These are phyloP conservation scores for Hanseniaspora lindneri DNA, from an alignment of 805 yeast species.

Conservation along the genomic window DNA sequence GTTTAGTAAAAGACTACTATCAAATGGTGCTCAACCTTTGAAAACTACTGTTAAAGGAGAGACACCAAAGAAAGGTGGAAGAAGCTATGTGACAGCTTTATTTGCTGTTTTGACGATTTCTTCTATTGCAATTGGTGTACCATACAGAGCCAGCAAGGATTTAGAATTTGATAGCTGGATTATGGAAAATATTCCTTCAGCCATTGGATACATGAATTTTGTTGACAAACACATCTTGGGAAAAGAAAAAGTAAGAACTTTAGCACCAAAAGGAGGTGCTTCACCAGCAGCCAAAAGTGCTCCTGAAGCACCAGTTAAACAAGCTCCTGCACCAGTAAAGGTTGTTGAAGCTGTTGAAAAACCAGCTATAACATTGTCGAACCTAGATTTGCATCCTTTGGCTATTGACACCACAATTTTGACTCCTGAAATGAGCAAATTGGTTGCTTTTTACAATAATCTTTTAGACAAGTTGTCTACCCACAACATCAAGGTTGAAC, in stretches of 20 bases:
- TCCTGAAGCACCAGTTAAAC: not conserved
- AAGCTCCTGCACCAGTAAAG: not conserved
- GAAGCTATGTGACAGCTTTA: not conserved
- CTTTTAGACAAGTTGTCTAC: slow-evolving; percentile 11
- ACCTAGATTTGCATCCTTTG: slow-evolving; percentile 9
- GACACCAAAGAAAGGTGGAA: not conserved
- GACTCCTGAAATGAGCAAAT: slow-evolving; percentile 8
- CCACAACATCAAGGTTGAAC: slow-evolving; percentile 7
- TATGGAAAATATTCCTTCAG: slow-evolving; percentile 1
- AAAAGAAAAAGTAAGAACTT: not conserved
- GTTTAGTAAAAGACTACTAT: not conserved
- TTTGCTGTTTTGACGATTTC: not conserved
- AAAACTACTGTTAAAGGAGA: not conserved
- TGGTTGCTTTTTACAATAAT: slow-evolving; percentile 7
- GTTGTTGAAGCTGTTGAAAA: not conserved
- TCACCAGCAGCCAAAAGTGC: not conserved
- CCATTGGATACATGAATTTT: slow-evolving; percentile 1
- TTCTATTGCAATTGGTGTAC: not conserved
- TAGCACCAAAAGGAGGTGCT: not conserved
- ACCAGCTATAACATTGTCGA: not conserved
- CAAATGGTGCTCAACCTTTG: not conserved
- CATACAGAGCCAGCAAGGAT: slow-evolving; percentile 5
- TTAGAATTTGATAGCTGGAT: slow-evolving; percentile 11
- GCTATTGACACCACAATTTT: not conserved
- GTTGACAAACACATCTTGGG: not conserved